phyloP scores from a whole-genome alignment of 2,329 filamentous ascomycete species.

The Proliferodiscus dingleyae region DNA sequence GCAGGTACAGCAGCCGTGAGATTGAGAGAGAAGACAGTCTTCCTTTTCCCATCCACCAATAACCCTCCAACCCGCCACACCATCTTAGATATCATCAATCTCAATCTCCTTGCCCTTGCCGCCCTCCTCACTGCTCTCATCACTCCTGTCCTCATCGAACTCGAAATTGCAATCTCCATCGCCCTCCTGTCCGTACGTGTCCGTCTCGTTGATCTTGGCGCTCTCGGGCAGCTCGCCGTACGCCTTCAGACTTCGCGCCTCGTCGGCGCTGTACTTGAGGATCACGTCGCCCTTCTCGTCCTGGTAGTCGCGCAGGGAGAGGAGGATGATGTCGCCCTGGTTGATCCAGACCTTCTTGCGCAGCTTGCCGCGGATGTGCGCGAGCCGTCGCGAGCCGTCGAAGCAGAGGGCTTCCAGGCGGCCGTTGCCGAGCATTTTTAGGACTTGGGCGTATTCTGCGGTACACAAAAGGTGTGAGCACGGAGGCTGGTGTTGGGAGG shows the following conservation, averaged over 20 bases:
- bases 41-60: constrained; percentile 29
- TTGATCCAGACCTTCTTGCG: constrained; percentile 99
- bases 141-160: constrained; percentile 84
- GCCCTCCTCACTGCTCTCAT: constrained; percentile 50
- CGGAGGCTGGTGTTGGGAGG: constrained; percentile 2
- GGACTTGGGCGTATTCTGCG: constrained; percentile 77
- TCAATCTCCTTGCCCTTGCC: constrained; percentile 75
- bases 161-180: constrained; percentile 97
- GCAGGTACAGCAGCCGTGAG: no score
- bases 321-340: constrained; percentile 89
- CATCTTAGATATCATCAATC: constrained; percentile 86
- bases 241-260: constrained; percentile 90
- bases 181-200: constrained; percentile 86
- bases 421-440: constrained; percentile 96
- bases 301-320: constrained; percentile 87
- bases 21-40: constrained; percentile 65
- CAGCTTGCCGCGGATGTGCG: constrained; percentile 90
- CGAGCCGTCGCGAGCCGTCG: constrained; percentile 82
- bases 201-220: constrained; percentile 99
- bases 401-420: constrained; percentile 89
- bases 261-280: constrained; percentile 93
- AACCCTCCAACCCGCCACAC: constrained; percentile 4
- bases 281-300: constrained; percentile 92
- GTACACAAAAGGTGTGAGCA: constrained; percentile 16
- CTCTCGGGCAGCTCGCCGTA: constrained; percentile 96